Percentiles rank a stretch among this genome's conserved stretches.
These are phyloP conservation scores for Phytophthora colocasiae DNA, from an alignment of 352 stramenopile genomes.

Conservation along the genomic window DNA sequence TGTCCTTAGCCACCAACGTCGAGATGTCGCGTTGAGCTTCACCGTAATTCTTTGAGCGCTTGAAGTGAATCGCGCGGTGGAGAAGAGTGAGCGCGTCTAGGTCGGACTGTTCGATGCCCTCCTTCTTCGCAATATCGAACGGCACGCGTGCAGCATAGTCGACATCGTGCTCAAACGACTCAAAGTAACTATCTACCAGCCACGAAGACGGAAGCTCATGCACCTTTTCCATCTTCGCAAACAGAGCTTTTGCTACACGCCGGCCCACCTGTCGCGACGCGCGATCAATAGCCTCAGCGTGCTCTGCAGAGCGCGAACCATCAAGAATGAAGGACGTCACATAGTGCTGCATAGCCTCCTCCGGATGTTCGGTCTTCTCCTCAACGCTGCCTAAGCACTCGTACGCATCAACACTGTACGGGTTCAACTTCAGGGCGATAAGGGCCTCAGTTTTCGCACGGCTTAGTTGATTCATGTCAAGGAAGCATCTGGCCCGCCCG, in stretches of 20 bases:
- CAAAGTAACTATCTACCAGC: conserved; percentile 89
- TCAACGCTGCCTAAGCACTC: conserved; percentile 71
- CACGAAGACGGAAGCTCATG: conserved; percentile 80
- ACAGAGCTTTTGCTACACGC: conserved; percentile 70
- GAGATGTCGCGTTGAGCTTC: conserved; percentile 59
- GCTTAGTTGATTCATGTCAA: conserved; percentile 55
- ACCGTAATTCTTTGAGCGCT: conserved; percentile 63
- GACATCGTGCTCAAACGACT: conserved; percentile 82
- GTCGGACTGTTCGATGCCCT: conserved; percentile 38
- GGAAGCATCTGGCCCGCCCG: conserved; percentile 65
- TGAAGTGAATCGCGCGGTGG: conserved; percentile 71
- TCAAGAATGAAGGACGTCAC: conserved; percentile 86
- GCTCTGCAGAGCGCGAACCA: conserved; percentile 72
- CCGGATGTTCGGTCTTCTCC: conserved; percentile 52
- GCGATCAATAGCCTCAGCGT: conserved; percentile 78
- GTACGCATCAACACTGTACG: conserved; percentile 76
- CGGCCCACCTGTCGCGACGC: conserved; percentile 72
- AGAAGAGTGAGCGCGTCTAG: conserved; percentile 65
- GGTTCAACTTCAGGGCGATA: conserved; percentile 66
- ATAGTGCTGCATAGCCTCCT: conserved; percentile 85
- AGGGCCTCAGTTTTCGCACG: conserved; percentile 51
- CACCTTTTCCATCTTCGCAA: conserved; percentile 71
- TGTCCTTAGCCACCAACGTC: conserved; percentile 44
- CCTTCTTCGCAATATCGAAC: conserved; percentile 71
- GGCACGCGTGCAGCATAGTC: conserved; percentile 66